Evolutionary conservation across 345 rosid genomes (phyloP).

Genomic region (Clausena lansium): DNA sequence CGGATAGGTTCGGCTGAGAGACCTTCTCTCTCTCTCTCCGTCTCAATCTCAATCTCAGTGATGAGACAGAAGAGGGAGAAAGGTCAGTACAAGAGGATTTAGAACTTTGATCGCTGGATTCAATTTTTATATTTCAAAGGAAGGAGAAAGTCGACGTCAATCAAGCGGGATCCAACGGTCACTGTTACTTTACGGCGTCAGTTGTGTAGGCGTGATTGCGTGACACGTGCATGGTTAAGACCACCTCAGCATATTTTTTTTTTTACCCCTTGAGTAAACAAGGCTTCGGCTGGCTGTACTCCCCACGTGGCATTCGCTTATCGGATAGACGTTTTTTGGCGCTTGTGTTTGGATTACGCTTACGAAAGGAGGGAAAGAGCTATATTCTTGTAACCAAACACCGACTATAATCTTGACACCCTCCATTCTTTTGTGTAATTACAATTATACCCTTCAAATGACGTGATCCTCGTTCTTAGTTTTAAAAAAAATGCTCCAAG

Average conservation of each 20-base stretch:
- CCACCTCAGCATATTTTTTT: not conserved
- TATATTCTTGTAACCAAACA: not conserved
- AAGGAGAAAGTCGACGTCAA: not conserved
- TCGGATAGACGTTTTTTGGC: not conserved
- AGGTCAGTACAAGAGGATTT: not conserved
- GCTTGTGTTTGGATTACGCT: no score
- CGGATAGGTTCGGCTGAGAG: not conserved
- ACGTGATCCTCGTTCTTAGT: no score
- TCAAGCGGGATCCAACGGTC: slow-evolving; percentile 1
- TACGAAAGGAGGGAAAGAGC: not conserved
- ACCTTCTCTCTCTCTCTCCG: not conserved
- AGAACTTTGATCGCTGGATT: no score
- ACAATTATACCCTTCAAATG: no score
- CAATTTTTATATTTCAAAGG: not conserved
- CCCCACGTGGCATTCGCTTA: not conserved
- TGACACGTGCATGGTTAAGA: not conserved
- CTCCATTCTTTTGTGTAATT: no score
- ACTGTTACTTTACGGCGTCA: not conserved
- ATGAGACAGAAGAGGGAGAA: not conserved
- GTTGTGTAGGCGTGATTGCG: not conserved
- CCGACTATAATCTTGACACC: no score
- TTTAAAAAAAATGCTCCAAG: no score
- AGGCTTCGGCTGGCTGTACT: not conserved
- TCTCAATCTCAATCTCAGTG: no score
- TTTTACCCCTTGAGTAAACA: not conserved